Evolutionary conservation across 2,329 filamentous ascomycete species (phyloP).

Genomic region (Blumeria hordei): DNA sequence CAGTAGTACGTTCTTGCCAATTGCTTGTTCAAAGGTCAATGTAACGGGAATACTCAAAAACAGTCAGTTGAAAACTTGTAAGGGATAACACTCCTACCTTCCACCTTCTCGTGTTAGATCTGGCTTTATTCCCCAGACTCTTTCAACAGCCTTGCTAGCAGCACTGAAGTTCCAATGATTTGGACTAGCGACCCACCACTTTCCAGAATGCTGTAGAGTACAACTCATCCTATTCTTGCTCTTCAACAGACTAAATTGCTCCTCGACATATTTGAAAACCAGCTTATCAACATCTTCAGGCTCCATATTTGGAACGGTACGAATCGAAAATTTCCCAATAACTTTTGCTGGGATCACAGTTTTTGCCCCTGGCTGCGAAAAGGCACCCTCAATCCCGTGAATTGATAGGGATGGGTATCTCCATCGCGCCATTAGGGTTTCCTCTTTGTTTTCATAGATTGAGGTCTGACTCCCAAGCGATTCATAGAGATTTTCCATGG

Average conservation of each 20-base stretch:
- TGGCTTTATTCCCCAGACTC: slow-evolving; percentile 79
- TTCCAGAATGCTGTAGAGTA: slow-evolving; percentile 67
- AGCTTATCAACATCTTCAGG: slow-evolving; percentile 66
- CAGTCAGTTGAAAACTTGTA: not conserved
- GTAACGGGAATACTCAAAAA: slow-evolving; percentile 67
- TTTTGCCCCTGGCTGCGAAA: slow-evolving; percentile 81
- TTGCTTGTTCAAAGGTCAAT: slow-evolving; percentile 89
- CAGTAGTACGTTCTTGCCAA: slow-evolving; percentile 88
- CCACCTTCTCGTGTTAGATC: slow-evolving; percentile 94
- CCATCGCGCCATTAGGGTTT: slow-evolving; percentile 89
- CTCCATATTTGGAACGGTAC: slow-evolving; percentile 94
- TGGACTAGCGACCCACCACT: slow-evolving; percentile 96
- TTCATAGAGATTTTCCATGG: slow-evolving; percentile 86
- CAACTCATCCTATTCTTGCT: slow-evolving; percentile 84
- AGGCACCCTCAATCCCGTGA: slow-evolving; percentile 87
- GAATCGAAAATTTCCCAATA: slow-evolving; percentile 92
- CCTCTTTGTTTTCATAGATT: slow-evolving; percentile 72
- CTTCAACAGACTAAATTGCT: slow-evolving; percentile 62
- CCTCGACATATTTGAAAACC: slow-evolving; percentile 64
- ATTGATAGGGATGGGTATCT: slow-evolving; percentile 80
- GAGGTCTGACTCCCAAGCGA: slow-evolving; percentile 73
- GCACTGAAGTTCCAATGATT: slow-evolving; percentile 98
- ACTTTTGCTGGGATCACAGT: slow-evolving; percentile 98
- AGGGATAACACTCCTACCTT: slow-evolving; percentile 24
- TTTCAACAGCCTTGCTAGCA: slow-evolving; percentile 83